These are phyloP conservation scores for Globisporangium solare DNA, from an alignment of 352 stramenopile genomes.

Conservation along the genomic window DNA sequence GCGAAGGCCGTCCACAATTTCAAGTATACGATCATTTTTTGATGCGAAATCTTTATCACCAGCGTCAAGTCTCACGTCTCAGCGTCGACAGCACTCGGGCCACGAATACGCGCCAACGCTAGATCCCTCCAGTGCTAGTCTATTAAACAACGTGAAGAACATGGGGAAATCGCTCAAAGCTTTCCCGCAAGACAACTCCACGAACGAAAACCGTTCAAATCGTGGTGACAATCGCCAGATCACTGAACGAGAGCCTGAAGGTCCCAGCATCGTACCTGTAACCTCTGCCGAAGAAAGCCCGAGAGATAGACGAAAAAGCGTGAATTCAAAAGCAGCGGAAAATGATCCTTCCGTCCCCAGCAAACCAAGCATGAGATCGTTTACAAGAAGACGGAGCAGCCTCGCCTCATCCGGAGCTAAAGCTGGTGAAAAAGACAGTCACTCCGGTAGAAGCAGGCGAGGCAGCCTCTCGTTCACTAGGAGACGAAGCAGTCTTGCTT, in stretches of 20 bases:
- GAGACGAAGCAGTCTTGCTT: too few species aligned
- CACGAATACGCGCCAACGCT: not conserved
- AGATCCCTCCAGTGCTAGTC: too few species aligned
- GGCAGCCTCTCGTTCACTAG: constrained; percentile 15
- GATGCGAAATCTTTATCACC: constrained; percentile 3
- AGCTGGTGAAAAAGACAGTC: not conserved
- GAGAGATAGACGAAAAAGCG: too few species aligned
- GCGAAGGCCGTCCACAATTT: constrained; percentile 1
- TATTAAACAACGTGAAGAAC: too few species aligned
- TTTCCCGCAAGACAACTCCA: too few species aligned
- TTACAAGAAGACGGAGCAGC: not conserved
- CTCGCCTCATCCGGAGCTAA: not conserved
- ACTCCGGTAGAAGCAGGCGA: constrained; percentile 8
- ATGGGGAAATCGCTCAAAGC: too few species aligned
- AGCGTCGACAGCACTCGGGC: not conserved
- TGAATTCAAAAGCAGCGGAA: too few species aligned
- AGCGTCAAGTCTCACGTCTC: not conserved
- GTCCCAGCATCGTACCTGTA: too few species aligned
- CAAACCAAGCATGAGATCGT: not conserved
- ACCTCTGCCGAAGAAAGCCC: too few species aligned
- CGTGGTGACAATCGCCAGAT: too few species aligned
- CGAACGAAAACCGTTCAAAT: too few species aligned
- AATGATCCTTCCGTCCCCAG: not conserved
- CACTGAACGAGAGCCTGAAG: too few species aligned
- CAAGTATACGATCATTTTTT: constrained; percentile 3